Evolutionary conservation across 2,329 filamentous ascomycete species (phyloP), one percentile per base, ranked within the genome.

Genomic region (Claviceps capensis): DNA sequence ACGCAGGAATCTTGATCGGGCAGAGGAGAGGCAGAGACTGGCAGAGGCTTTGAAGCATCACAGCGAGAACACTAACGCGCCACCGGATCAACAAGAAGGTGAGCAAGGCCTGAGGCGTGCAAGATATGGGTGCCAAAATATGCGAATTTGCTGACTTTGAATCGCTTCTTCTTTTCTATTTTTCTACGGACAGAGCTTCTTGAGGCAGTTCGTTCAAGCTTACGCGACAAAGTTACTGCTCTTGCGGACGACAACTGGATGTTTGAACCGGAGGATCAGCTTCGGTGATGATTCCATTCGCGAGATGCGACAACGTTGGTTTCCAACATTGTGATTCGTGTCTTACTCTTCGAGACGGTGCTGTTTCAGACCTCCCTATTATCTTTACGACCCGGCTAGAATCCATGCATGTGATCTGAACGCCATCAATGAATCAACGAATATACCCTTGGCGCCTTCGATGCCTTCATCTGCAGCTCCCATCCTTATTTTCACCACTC

Each of bases 181-280:
- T 1, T 22, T 34, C n/a, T 8, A 22, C 19, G 44, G 22, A 46
- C 36, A 82, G 86, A 89, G 65, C 74, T 90, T 3, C 72, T 88
- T 26, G 81, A 85, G 56, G 76, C 81, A 22, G 77, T 89, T 47
- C 78, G 80, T 56, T 77, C 81, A 37, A 89, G 83, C 64, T 70
- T 94, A 51, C 75, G 80, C 58, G 79, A 79, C 53, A 88, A 88
- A 63, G 84, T 89, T 2, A 77, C 79, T 16, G 81, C 83, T 14
- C 69, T 95, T 48, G 78, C 86, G 22, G 86, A 93, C 49, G 89
- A 95, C 62, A 86, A 83, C 60, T 95, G 89, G 89, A 94, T 95
- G 83, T 95, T 86, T 67, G 87, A 90, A 65, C 72, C 79, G 2
- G 85, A 88, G 59, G 75, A 79, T 51, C 69, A 74, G 55, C 66